phyloP scores from a whole-genome alignment of 345 rosid genomes.

The Conringia planisiliqua region DNA sequence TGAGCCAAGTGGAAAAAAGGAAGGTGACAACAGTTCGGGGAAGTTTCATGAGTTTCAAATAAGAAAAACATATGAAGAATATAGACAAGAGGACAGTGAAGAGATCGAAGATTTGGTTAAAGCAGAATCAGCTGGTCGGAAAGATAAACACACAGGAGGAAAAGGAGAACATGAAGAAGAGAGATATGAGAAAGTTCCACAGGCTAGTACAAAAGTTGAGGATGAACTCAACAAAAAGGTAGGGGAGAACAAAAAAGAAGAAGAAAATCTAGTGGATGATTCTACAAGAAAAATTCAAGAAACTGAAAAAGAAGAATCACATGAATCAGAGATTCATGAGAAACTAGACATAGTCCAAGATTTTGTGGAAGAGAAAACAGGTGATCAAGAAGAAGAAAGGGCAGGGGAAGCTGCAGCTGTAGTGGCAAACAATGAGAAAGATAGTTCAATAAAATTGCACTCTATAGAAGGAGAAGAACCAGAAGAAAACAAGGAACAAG shows the following conservation, averaged over 20 bases:
- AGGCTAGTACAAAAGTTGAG: not conserved
- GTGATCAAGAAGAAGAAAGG: not conserved
- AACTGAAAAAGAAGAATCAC: not conserved
- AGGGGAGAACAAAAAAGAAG: not conserved
- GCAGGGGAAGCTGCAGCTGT: constrained; percentile 9
- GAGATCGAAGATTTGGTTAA: not conserved
- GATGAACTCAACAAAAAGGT: not conserved
- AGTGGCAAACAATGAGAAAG: not conserved
- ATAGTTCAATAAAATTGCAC: not conserved
- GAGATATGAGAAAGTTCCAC: not conserved
- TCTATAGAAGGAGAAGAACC: not conserved
- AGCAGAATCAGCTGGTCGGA: not conserved
- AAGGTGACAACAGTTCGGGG: not conserved
- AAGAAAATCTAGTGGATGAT: not conserved
- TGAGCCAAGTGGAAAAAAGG: not conserved
- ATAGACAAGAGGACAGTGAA: not conserved
- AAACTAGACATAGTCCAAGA: not conserved
- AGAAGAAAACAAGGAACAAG: constrained; percentile 2
- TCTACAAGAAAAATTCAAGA: not conserved
- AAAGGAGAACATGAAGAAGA: not conserved
- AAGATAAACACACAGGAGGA: not conserved
- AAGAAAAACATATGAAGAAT: not conserved
- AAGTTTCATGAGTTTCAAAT: not conserved
- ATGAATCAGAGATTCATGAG: not conserved
- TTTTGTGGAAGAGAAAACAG: not conserved